These are phyloP conservation scores for Lodderomyces orthopsilosis DNA, from an alignment of 1,139 yeast species.

Conservation along the genomic window DNA sequence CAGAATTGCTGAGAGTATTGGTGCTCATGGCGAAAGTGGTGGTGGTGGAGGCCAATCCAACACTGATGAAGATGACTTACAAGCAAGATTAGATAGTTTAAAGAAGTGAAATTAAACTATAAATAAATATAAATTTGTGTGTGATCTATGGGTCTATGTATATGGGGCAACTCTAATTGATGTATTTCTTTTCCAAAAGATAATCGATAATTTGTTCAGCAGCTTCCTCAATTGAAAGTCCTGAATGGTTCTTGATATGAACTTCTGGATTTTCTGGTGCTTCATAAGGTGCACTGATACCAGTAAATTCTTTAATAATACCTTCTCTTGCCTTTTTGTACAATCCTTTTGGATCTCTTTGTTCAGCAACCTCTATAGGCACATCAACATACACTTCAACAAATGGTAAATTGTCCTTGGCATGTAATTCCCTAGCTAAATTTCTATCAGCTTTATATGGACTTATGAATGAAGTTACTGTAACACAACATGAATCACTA, in stretches of 20 bases:
- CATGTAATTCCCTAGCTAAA: constrained; percentile 81
- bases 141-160: not conserved
- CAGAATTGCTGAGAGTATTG: constrained; percentile 51
- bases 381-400: constrained; percentile 91
- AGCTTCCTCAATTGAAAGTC: constrained; percentile 72
- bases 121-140: not conserved
- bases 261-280: constrained; percentile 84
- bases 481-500: constrained; percentile 82
- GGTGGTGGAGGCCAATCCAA: constrained; percentile 20
- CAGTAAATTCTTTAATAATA: constrained; percentile 89
- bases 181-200: constrained; percentile 54
- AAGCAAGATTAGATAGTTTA: constrained; percentile 82
- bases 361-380: constrained; percentile 89
- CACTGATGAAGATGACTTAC: constrained; percentile 76
- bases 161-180: constrained; percentile 15
- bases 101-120: constrained; percentile 45
- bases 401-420: constrained; percentile 71
- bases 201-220: constrained; percentile 72
- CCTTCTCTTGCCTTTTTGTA: constrained; percentile 97
- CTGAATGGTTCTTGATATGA: constrained; percentile 67
- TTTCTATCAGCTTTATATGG: constrained; percentile 86
- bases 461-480: constrained; percentile 87
- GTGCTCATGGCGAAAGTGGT: constrained; percentile 15
- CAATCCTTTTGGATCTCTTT: constrained; percentile 95
- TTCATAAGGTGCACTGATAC: constrained; percentile 94